phyloP scores from a whole-genome alignment of 1,284 basidiomycete genomes.

The Cryptococcus sp. region DNA sequence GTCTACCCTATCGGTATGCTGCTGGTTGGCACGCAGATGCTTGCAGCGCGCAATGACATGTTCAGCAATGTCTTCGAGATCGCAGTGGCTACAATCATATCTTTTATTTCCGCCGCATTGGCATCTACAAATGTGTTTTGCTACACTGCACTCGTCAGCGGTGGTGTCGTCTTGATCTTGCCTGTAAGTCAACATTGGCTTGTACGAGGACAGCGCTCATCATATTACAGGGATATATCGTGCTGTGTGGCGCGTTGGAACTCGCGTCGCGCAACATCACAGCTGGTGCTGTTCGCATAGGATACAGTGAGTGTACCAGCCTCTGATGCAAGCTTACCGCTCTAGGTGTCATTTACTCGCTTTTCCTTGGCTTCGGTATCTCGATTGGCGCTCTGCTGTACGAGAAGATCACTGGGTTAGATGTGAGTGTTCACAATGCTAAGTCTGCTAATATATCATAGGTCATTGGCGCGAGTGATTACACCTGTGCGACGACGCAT shows the following conservation, averaged over 20 bases:
- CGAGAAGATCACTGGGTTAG: conserved; percentile 58
- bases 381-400: conserved; percentile 74
- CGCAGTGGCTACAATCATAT: conserved; percentile 74
- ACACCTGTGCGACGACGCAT: conserved; percentile 62
- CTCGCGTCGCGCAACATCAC: conserved; percentile 71
- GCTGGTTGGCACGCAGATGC: conserved; percentile 71
- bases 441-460: background rate
- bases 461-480: conserved; percentile 60
- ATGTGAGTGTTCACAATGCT: conserved; percentile 8
- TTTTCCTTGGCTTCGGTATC: conserved; percentile 81
- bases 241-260: conserved; percentile 78
- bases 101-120: conserved; percentile 75
- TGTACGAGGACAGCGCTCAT: background rate
- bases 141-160: conserved; percentile 80
- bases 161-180: conserved; percentile 82
- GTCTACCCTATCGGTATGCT: conserved; percentile 78
- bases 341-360: conserved; percentile 51
- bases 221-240: conserved; percentile 64
- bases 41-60: conserved; percentile 75
- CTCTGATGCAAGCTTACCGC: background rate
- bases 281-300: conserved; percentile 79
- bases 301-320: conserved; percentile 68
- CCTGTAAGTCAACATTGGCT: conserved; percentile 58
- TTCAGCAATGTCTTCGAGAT: conserved; percentile 79
- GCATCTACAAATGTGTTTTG: conserved; percentile 73